Conservation (phyloP, 345 rosid genomes). For the Heritiera fomes region DNA sequence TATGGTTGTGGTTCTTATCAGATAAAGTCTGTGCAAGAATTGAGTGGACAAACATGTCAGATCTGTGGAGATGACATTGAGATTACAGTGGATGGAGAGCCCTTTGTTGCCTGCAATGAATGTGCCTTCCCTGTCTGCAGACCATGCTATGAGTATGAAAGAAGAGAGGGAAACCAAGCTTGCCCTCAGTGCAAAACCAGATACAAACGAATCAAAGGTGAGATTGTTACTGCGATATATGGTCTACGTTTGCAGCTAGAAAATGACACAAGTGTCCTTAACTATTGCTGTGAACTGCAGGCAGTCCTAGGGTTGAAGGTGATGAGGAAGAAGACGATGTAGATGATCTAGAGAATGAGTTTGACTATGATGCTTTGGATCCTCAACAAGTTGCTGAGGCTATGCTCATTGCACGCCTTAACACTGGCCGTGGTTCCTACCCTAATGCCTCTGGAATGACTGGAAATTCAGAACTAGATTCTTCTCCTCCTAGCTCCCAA, state of each 20-base stretch:
- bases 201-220: conserved; percentile 87
- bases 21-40: conserved; percentile 86
- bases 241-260: not conserved
- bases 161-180: conserved; percentile 93
- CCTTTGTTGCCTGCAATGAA: conserved; percentile 94
- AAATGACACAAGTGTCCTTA: not conserved
- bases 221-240: conserved; percentile 20
- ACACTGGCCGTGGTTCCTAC: conserved; percentile 51
- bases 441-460: conserved; percentile 41
- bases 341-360: conserved; percentile 93
- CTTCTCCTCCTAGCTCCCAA: conserved; percentile 63
- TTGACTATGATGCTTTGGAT: conserved; percentile 65
- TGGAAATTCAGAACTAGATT: conserved; percentile 63
- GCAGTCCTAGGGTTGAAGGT: conserved; percentile 93
- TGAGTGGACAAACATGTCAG: conserved; percentile 88
- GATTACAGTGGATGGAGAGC: conserved; percentile 66
- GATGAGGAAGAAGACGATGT: conserved; percentile 95
- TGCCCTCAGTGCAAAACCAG: conserved; percentile 98
- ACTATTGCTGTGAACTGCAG: conserved; percentile 40
- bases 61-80: conserved; percentile 92
- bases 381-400: conserved; percentile 65
- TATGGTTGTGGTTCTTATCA: conserved; percentile 31
- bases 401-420: conserved; percentile 53
- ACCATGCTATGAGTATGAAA: conserved; percentile 92
- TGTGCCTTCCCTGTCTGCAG: conserved; percentile 99